These are phyloP conservation scores for Lactifluus echinatus DNA, from an alignment of 768 basidiomycete genomes.

Conservation along the genomic window DNA sequence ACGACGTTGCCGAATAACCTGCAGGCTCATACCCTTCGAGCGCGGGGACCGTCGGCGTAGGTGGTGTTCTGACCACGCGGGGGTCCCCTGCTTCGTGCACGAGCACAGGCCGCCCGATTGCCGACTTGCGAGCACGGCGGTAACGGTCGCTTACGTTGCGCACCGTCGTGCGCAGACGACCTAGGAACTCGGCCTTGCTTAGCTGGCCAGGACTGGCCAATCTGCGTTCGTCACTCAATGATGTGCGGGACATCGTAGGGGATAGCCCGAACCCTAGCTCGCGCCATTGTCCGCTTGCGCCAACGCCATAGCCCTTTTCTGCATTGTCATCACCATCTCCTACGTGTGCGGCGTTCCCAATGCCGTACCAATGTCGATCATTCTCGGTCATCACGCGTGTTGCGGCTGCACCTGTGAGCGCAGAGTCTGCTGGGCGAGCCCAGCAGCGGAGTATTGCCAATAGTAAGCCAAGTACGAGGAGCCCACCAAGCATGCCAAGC, in stretches of 20 bases:
- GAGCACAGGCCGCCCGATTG: conserved; percentile 53
- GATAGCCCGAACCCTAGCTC: conserved; percentile 40
- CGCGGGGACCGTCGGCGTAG: conserved; percentile 7
- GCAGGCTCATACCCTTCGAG: conserved; percentile 16
- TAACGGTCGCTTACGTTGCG: conserved; percentile 58
- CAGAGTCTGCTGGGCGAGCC: conserved; percentile 51
- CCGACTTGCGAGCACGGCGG: conserved; percentile 31
- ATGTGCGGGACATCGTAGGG: conserved; percentile 29
- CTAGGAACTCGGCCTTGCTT: conserved; percentile 63
- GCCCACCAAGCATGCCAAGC: conserved; percentile 53
- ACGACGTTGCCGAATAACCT: conserved; percentile 37
- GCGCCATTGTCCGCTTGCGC: conserved; percentile 26
- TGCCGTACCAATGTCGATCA: conserved; percentile 63
- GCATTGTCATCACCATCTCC: conserved; percentile 2
- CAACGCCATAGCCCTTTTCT: conserved; percentile 30
- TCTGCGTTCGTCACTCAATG: conserved; percentile 16
- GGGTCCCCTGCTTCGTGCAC: conserved; percentile 22
- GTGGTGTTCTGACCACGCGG: conserved; percentile 10
- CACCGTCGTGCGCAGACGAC: conserved; percentile 53
- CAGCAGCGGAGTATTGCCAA: conserved; percentile 49
- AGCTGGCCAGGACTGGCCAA: conserved; percentile 46
- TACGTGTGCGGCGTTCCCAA: conserved; percentile 29
- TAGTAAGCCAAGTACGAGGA: conserved; percentile 45
- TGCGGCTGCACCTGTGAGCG: conserved; percentile 51
- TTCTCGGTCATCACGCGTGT: conserved; percentile 49